Evolutionary conservation across 495 filamentous ascomycete genomes (phyloP), one percentile per base, ranked within the genome.

Genomic region (Elaphomyces granulatus): DNA sequence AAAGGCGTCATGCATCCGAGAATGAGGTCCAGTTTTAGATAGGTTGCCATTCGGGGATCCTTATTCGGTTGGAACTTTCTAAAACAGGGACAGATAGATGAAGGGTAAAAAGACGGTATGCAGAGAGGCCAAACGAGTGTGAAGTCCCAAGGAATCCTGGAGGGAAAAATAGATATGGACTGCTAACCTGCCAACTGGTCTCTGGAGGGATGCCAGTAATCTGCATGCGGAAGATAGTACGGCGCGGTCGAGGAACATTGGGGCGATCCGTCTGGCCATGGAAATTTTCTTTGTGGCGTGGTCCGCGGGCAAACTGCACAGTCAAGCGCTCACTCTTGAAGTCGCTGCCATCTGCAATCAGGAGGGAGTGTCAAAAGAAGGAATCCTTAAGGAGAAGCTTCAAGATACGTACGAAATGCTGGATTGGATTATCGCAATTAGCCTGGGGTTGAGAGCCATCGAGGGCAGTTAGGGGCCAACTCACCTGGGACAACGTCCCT

Each of bases 181-280:
- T 79, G 83, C 90, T 92, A 82, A 98, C 90, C 90, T 98, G 90
- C 90, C 90, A 98, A 75, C 87, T 94, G 70, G 92, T 96, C 71
- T 96, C 92, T 63, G 72, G 72, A 53, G 88, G 87, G 66, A 98
- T 87, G 67, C 87, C 87, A 72, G 83, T 82, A 51, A 98, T 87
- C 61, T 86, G 77, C 90, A 98, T 95, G 56, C 90, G 85, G 60
- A 82, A 85, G 43, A 83, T 78, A 50, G 92, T 98, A 56, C 90
- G 87, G 48, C 90, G 78, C 31, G 90, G 88, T 52, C 92, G 87
- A 48, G 90, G 90, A 52, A 81, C 77, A 45, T 48, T 49, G 42
- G 69, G 76, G 54, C 86, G 83, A 55, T 94, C 81, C 43, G 50
- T 46, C 34, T 72, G 71, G 54, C 70, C 72, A 54, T 71, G 67